A percentile compares a stretch with the other conserved stretches of the same genome.
Evolutionary conservation across 257 asterid species (phyloP).

Genomic region (Striga asiatica): DNA sequence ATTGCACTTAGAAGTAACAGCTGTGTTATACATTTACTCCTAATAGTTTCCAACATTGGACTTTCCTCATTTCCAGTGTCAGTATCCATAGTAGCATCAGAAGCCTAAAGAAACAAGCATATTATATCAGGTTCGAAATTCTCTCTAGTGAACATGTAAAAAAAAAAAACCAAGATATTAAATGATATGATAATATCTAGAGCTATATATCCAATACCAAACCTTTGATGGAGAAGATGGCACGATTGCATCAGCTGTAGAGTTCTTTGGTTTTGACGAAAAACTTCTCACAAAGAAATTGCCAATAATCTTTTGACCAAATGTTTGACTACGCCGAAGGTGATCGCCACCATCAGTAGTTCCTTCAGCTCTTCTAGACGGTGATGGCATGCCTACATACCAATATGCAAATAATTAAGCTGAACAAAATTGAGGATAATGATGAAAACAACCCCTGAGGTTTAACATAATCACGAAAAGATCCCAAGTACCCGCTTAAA

Average conservation of each 20-base stretch:
- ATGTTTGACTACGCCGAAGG: conserved; percentile 70
- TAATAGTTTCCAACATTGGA: conserved; percentile 44
- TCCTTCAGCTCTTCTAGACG: conserved; percentile 39
- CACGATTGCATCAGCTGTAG: conserved; percentile 36
- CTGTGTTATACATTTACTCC: conserved; percentile 98
- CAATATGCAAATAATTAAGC: too few relatives aligned
- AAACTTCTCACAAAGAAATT: conserved; percentile 71
- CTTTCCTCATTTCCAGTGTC: conserved; percentile 55
- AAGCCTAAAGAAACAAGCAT: conserved; percentile 34
- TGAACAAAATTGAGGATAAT: too few relatives aligned
- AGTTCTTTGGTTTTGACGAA: conserved; percentile 61
- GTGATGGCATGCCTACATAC: conserved; percentile 72
- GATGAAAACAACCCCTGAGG: neutral
- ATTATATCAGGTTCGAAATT: neutral
- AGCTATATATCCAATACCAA: conserved; percentile 12
- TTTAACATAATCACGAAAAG: neutral
- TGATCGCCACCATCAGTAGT: conserved; percentile 38
- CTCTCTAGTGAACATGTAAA: conserved; percentile 1
- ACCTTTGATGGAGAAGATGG: conserved; percentile 80
- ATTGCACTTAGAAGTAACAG: conserved; percentile 83
- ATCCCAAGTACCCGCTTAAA: neutral
- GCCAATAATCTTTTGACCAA: conserved; percentile 87
- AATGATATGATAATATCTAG: neutral
- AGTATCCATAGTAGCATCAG: conserved; percentile 43
- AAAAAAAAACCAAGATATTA: neutral